Evolutionary conservation across 2,329 filamentous ascomycete genomes (phyloP), one percentile per base, ranked within the genome.

Genomic region (Colletotrichum filicis): DNA sequence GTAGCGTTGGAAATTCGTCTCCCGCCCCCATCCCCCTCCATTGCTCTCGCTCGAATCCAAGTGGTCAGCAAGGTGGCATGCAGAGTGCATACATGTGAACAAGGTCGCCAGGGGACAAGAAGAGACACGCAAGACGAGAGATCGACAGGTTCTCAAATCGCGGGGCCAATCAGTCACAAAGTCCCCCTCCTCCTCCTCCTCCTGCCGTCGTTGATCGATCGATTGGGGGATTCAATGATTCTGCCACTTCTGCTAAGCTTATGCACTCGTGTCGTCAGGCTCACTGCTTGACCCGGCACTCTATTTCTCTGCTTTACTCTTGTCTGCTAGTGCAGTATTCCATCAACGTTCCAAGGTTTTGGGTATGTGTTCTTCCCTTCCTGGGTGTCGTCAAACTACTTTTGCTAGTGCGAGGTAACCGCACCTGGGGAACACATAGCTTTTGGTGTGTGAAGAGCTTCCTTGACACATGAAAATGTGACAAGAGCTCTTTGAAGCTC

Each of bases 1-100:
- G n/a, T 73, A 65, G 70, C 65, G 55, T 35, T 22, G 55, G 57
- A 65, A 73, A 73, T 35, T n/a, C 24, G 58, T 16, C 37, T 19
- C 16, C 49, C 19, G 22, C 49, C 7, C 37, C 11, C 32, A 11
- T 35, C 32, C 32, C 9, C 32, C 32, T 35, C 32, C 32, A 35
- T 12, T 2, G 26, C 26, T 8, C 28, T 30, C 28, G 8, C 28
- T 35, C 9, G 3, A 12, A 12, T 35, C 9, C 16, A 26, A 55
- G 49, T 56, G 63, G 16, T 58, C 52, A 30, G 28, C 30, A 32
- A 11, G 30, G 30, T 32, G 30, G 30, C 64, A 52, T 55, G n/a
- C 7, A 42, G 16, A 16, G 19, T 35, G 32, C 37, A 35, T 24
- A 62, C 42, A 42, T 42, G 22, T 11, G 30, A 14, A 30, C 14